Base-by-base conservation (phyloP, 805 yeast genomes). In the Cyberlindnera mississippiensis region DNA sequence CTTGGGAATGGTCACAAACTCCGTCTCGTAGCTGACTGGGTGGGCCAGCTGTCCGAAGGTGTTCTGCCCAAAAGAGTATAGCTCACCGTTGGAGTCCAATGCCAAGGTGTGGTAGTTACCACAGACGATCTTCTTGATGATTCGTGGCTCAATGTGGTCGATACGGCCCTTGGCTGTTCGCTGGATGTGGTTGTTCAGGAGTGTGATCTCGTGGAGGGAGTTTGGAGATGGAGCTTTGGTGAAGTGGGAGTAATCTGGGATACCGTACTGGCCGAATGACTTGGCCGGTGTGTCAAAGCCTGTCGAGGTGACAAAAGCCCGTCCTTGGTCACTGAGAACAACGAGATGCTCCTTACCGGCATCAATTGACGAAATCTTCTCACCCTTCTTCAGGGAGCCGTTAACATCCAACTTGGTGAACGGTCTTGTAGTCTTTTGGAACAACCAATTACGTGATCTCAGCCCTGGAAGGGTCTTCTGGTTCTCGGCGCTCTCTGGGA, bases 51-150 rank as follows among this genome's bases (percentile, higher is more conserved):
- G 91, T n/a, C 98, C 98, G 60, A 66, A 78, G 4, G 76, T 69
- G 60, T 91, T 91, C 44, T 76, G 76, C 18, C 99, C 99, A 77
- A 93, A 90, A 2, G 88, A 75, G 77, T 83, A 85, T n/a, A 88
- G 66, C 39, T 71, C 69, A 8, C 91, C 93, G n/a, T 67, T 55
- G 2, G 67, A 53, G 52, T 86, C 91, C n/a, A 75, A 59, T 6
- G 80, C 91, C 27, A 89, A 59, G 4, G 89, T 76, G 62, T 88
- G 95, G 59, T 69, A 70, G 37, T 72, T 69, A 9, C 98, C 97
- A 44, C 85, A 68, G 1, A 93, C 86, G 32, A 91, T 72, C 51
- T 76, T 67, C 4, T 55, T 62, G 39, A 87, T 78, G 2, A 53
- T 49, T 41, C 91, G 68, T 6, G 70, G 52, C n/a, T 34, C 49